These are phyloP conservation scores for Ophiocordyceps camponoti-leonardi DNA, from an alignment of 2,329 filamentous ascomycete species.

Conservation along the genomic window DNA sequence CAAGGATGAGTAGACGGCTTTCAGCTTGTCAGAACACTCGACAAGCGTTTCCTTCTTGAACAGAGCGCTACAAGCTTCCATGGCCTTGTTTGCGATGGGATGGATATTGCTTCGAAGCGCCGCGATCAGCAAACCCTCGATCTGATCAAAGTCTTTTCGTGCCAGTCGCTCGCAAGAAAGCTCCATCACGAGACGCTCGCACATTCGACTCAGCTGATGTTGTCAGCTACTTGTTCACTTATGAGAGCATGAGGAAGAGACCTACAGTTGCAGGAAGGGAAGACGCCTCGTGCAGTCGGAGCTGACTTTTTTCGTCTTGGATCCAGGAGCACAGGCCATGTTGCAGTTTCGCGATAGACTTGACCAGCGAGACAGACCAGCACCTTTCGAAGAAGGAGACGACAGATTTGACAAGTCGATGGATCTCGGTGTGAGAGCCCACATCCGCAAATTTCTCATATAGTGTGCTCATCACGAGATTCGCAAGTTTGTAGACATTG, in stretches of 20 bases:
- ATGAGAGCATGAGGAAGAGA: background rate
- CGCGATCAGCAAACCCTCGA: slow-evolving; percentile 38
- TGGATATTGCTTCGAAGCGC: slow-evolving; percentile 41
- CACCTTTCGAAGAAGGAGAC: slow-evolving; percentile 33
- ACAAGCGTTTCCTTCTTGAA: slow-evolving; percentile 44
- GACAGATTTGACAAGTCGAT: slow-evolving; percentile 34
- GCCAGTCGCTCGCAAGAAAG: slow-evolving; percentile 19
- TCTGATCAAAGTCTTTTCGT: slow-evolving; percentile 26
- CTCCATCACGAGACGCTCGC: slow-evolving; percentile 28
- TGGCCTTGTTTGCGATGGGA: slow-evolving; percentile 31
- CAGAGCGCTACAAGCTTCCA: slow-evolving; percentile 48
- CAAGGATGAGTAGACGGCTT: slow-evolving; percentile 42
- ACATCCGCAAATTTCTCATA: slow-evolving; percentile 30
- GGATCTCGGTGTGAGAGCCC: slow-evolving; percentile 18
- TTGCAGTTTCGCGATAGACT: slow-evolving; percentile 43
- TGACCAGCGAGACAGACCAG: slow-evolving; percentile 30
- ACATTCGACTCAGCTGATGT: slow-evolving; percentile 27
- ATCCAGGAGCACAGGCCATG: slow-evolving; percentile 46
- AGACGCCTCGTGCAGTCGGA: slow-evolving; percentile 23
- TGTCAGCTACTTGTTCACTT: slow-evolving; percentile 9
- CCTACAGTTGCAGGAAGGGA: slow-evolving; percentile 27
- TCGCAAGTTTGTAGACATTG: slow-evolving; percentile 44
- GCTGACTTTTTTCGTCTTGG: slow-evolving; percentile 31
- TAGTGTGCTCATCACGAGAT: slow-evolving; percentile 29
- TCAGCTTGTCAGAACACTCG: slow-evolving; percentile 48